Evolutionary conservation across 257 asterid genomes (phyloP).

Genomic region (Salvia hispanica): DNA sequence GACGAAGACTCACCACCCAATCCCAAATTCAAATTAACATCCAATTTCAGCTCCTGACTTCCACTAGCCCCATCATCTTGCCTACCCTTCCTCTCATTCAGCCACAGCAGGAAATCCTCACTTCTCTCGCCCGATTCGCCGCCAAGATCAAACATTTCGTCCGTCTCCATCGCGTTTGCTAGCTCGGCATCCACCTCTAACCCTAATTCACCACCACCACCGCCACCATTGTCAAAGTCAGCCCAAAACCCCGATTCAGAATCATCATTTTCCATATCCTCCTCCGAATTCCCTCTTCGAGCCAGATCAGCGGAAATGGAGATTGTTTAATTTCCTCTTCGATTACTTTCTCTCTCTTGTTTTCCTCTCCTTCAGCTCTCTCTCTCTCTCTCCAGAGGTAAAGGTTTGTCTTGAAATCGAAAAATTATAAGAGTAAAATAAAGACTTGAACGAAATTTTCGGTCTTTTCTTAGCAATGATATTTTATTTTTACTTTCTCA

Average conservation of each 20-base stretch:
- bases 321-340: conserved; percentile 11
- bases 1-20: conserved; percentile 73
- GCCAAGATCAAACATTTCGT: conserved; percentile 23
- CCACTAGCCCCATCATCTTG: conserved; percentile 42
- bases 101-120: conserved; percentile 37
- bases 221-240: conserved; percentile 23
- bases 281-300: conserved; percentile 29
- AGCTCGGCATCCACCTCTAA: conserved; percentile 32
- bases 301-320: conserved; percentile 61
- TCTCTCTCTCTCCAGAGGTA: conserved; percentile 30
- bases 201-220: conserved; percentile 28
- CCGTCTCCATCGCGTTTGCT: conserved; percentile 18
- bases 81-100: conserved; percentile 36
- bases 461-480: conserved; percentile 21
- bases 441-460: conserved; percentile 22
- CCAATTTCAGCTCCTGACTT: conserved; percentile 41
- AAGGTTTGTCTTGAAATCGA: conserved; percentile 31
- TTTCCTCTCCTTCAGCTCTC: conserved; percentile 26
- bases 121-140: conserved; percentile 33
- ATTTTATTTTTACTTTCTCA: not conserved
- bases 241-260: conserved; percentile 46
- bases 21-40: conserved; percentile 69
- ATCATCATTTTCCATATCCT: conserved; percentile 56
- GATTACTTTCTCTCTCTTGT: conserved; percentile 21
- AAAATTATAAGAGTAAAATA: not conserved